Evolutionary conservation across 768 basidiomycete genomes (phyloP).

Genomic region (Leucocoprinus leucothites): DNA sequence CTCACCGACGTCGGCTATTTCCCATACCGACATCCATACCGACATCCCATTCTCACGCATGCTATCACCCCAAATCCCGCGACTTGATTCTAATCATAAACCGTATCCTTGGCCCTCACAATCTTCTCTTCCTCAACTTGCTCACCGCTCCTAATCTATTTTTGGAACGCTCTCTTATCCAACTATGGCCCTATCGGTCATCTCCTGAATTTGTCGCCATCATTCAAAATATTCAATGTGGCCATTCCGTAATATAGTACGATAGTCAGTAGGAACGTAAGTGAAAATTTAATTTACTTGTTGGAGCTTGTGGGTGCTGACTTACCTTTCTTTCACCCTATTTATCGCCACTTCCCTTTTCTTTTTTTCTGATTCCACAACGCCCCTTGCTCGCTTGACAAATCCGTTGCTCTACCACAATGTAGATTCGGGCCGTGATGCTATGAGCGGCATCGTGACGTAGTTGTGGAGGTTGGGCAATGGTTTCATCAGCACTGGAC

Average conservation of each 20-base stretch:
- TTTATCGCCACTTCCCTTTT: neutral
- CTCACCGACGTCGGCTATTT: too few species aligned
- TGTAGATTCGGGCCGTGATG: conserved; percentile 11
- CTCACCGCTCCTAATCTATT: neutral
- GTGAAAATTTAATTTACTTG: conserved; percentile 1
- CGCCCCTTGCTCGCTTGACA: neutral
- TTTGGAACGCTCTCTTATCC: neutral
- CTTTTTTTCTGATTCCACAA: neutral
- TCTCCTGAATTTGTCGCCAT: neutral
- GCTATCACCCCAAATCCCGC: too few species aligned
- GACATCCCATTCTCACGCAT: too few species aligned
- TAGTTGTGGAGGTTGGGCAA: neutral
- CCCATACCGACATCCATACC: too few species aligned
- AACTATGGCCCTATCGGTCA: neutral
- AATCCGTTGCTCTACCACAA: neutral
- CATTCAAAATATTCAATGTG: neutral
- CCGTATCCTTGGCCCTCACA: too few species aligned
- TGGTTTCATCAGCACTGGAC: too few species aligned
- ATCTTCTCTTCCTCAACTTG: neutral
- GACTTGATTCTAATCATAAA: too few species aligned
- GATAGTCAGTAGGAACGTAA: conserved; percentile 10
- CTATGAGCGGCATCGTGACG: neutral
- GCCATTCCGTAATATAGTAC: neutral
- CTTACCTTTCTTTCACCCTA: neutral
- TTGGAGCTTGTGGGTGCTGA: neutral